These are phyloP conservation scores for Phytophthora sojae DNA, from an alignment of 352 stramenopile species.

Conservation along the genomic window DNA sequence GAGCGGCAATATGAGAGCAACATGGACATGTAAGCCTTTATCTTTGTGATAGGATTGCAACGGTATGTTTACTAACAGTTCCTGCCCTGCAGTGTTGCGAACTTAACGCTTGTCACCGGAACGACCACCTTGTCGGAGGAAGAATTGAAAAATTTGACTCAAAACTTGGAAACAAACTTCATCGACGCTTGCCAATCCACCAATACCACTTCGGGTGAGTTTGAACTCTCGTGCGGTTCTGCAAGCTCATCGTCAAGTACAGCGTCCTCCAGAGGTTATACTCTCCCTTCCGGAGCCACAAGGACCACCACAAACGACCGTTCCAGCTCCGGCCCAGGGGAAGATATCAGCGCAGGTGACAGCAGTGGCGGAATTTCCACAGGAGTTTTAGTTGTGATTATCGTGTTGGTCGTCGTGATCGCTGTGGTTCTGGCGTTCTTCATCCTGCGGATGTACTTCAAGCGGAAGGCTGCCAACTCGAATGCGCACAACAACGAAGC, in stretches of 20 bases:
- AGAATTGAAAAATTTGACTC: neutral
- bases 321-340: neutral
- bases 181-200: no score
- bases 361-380: conserved; percentile 37
- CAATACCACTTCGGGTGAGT: no score
- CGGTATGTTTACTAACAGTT: no score
- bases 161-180: neutral
- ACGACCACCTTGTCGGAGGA: neutral
- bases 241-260: neutral
- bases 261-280: neutral
- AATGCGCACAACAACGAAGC: conserved; percentile 42
- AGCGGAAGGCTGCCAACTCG: conserved; percentile 25
- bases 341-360: neutral
- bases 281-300: neutral
- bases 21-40: conserved; percentile 15
- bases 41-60: neutral
- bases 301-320: neutral
- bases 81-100: neutral
- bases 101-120: conserved; percentile 2
- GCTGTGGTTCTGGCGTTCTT: conserved; percentile 47
- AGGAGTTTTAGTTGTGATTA: conserved; percentile 57
- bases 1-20: conserved; percentile 28
- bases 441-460: conserved; percentile 47
- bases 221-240: neutral
- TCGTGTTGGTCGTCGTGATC: conserved; percentile 53